Evolutionary conservation across 2,329 filamentous ascomycete species (phyloP), one percentile per base, ranked within the genome.

Genomic region (Macrophomina phaseolina): DNA sequence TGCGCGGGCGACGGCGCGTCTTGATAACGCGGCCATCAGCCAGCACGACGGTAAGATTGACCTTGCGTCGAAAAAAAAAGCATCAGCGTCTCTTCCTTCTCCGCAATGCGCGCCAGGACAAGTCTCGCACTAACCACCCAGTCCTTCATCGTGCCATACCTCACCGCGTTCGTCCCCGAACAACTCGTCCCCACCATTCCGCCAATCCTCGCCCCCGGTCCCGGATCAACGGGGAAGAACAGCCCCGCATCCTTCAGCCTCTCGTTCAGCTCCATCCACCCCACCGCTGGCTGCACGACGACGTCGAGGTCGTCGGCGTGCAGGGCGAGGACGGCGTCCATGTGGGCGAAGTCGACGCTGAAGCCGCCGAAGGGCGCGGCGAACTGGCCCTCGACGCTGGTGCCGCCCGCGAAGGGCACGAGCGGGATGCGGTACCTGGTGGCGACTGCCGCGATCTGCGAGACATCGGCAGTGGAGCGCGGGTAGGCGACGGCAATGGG

Each of bases 191-290:
- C 91, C 38, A 94, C 87, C 91, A 94, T 94, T 52, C 91, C 91
- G 62, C 91, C 91, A 71, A 93, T 92, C 80, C 90, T 76, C n/a
- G 91, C 90, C 34, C 79, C 81, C 45, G 90, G 90, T 76, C 91
- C 91, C 14, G 94, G 94, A 74, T 97, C 94, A 16, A 97, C 89
- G 0, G 94, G 94, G 75, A 97, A 96, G 81, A 97, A 97, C 1
- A 97, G 86, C 0, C 92, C 92, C 4, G 87, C 89, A 46, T 87
- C 84, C 77, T 90, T 87, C 73, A 91, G 88, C 56, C 88, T 84
- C 69, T 90, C 88, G 73, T 97, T 97, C 66, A 97, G 81, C 63
- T 91, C 88, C 85, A 96, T 93, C 93, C 93, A 97, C n/a, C 91
- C 90, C 8, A 97, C 90, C 7, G 91, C 91, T 3, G 94, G 94